These are phyloP conservation scores for Phytophthora kernoviae DNA, from an alignment of 352 stramenopile genomes.

Conservation along the genomic window DNA sequence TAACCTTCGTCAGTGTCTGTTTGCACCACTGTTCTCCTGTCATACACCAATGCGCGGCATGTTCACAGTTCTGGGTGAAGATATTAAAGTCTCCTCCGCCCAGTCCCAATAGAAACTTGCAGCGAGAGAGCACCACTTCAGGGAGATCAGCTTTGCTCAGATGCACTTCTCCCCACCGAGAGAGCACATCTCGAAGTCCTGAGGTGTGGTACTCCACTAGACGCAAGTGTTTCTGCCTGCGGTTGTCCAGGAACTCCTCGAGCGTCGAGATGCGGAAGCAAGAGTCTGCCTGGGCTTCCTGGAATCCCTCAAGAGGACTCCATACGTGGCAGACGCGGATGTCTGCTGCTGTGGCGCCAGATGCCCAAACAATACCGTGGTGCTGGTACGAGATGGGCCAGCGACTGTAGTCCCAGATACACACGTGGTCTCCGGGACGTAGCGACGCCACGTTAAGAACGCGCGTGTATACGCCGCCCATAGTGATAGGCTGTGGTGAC, in stretches of 20 bases:
- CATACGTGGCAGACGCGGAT: slow-evolving; percentile 86
- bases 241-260: slow-evolving; percentile 79
- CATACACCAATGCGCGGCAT: slow-evolving; percentile 89
- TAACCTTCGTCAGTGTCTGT: slow-evolving; percentile 77
- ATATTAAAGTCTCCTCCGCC: slow-evolving; percentile 87
- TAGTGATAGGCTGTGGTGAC: slow-evolving; percentile 15
- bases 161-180: slow-evolving; percentile 86
- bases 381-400: slow-evolving; percentile 89
- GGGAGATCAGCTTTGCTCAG: slow-evolving; percentile 82
- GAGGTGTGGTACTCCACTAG: slow-evolving; percentile 90
- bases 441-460: slow-evolving; percentile 75
- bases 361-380: slow-evolving; percentile 85
- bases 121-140: slow-evolving; percentile 81
- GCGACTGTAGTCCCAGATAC: slow-evolving; percentile 86
- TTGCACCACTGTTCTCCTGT: slow-evolving; percentile 91
- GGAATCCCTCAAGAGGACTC: slow-evolving; percentile 77
- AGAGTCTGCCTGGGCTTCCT: slow-evolving; percentile 81
- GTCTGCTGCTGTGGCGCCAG: slow-evolving; percentile 61
- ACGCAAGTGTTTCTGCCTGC: slow-evolving; percentile 61
- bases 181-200: slow-evolving; percentile 75
- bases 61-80: slow-evolving; percentile 89
- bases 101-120: slow-evolving; percentile 81
- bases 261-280: slow-evolving; percentile 88
- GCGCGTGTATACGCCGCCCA: slow-evolving; percentile 84
- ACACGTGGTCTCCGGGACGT: slow-evolving; percentile 83